Evolutionary conservation across 352 stramenopile genomes (phyloP), one percentile per base, ranked within the genome.

Genomic region (Globisporangium alternatum): DNA sequence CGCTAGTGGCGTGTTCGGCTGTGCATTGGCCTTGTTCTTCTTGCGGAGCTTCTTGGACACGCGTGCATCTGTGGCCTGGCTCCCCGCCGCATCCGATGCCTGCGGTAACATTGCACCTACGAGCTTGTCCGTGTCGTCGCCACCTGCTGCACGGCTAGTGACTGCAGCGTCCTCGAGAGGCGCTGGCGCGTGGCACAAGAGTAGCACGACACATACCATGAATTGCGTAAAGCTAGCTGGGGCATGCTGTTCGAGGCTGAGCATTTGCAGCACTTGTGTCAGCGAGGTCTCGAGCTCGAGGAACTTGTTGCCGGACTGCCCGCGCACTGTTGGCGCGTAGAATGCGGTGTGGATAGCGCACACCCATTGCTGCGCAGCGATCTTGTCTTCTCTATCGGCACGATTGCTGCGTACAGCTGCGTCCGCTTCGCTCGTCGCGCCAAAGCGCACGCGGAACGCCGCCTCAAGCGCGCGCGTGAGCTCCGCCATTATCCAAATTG

Each of bases 1-100:
- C 7, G 80, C 77, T 19, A 91, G 69, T 13, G 82, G 82, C 10
- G 71, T 71, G 56, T 81, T 74, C 2, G 82, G 80, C 37, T 89
- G 79, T 1, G 68, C 31, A 17, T 63, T 71, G n/a, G 61, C 70
- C 56, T 74, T 83, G 43, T 62, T 65, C 47, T 62, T 67, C 49
- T 69, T 74, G 28, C 52, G 35, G 7, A 53, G 56, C 15, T 28
- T 30, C 43, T 63, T 67, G 41, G 41, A 30, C 19, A 41, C 22
- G 25, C 57, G 59, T 13, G 22, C 2, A 21, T 17, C 31, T 45
- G 31, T 33, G n/a, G 21, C 2, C 21, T n/a, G 31, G 5, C 2
- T 31, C 25, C 31, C 10, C 25, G 52, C 10, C 19, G 52, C n/a
- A 21, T 35, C 22, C 35, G 35, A 41, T 2, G 19, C 13, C 9